Evolutionary conservation across 2,329 filamentous ascomycete species (phyloP), one percentile per base, ranked within the genome.

Genomic region (Ophiostoma montium): DNA sequence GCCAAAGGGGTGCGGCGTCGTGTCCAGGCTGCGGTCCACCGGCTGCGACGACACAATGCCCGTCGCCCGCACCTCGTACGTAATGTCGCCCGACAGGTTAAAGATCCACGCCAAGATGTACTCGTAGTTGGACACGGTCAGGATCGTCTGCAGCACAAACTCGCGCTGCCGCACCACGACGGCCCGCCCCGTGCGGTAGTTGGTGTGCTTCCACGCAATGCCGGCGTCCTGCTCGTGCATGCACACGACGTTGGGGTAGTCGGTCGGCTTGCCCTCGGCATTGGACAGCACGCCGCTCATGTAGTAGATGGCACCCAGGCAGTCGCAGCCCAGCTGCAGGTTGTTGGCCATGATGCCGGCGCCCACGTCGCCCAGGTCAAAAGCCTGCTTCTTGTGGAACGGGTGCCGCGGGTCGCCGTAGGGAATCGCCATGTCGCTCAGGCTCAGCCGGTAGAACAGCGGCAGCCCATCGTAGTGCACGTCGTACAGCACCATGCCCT

Each of bases 161-260:
- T 81, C 72, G 2, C 81, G 69, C 47, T 38, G 18, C 16, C 35
- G 35, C 9, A 19, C 18, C 11, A 38, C 10, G 5, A 18, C 35
- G 7, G 35, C 35, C 3, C 74, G 67, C 8, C 69, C 68, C 0
- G 78, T 83, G 11, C 79, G 69, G 62, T 70, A 78, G 62, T 84
- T 82, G 15, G 79, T 72, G 63, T 85, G 81, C 59, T 85, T 85
- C 78, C 79, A 84, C 16, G 74, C 69, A 42, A 86, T 80, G 2
- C 82, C 82, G 54, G 76, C 74, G 58, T 85, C 82, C 56, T 82
- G 72, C 61, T 86, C 82, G 57, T 86, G 82, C 3, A 84, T 65
- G 53, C 82, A 86, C 35, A 84, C 67, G 2, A 78, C 78, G 46
- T 73, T 72, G 5, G 70, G 67, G 1, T 67, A 60, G 11, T 63